Percentiles rank a stretch among this genome's conserved stretches.
These are phyloP conservation scores for Geotrichum cucujoidarum DNA, from an alignment of 1,139 yeast species.

Conservation along the genomic window DNA sequence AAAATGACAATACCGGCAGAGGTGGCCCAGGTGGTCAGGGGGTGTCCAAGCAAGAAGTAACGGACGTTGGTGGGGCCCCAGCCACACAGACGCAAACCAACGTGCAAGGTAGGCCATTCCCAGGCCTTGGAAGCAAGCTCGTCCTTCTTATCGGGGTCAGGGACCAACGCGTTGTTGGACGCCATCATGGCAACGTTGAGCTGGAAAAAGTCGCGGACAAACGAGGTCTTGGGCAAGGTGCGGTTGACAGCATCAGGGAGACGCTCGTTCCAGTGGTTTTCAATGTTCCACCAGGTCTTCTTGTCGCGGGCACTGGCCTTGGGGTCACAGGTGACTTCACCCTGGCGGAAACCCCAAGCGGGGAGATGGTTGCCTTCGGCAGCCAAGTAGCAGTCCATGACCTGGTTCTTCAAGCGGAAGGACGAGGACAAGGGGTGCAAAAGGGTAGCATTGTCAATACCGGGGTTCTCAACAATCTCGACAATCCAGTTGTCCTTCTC, in stretches of 20 bases:
- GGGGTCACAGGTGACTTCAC: conserved; percentile 85
- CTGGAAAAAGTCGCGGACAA: conserved; percentile 84
- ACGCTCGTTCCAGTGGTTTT: conserved; percentile 68
- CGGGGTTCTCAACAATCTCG: conserved; percentile 76
- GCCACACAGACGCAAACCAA: conserved; percentile 91
- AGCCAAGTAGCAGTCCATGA: conserved; percentile 77
- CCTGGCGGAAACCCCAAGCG: conserved; percentile 98
- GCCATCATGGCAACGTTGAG: conserved; percentile 98
- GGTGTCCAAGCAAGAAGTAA: conserved; percentile 88
- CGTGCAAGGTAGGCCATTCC: conserved; percentile 97
- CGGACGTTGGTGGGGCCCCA: conserved; percentile 81
- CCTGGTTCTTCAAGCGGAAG: conserved; percentile 66
- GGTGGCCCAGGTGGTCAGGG: conserved; percentile 93
- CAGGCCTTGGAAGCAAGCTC: conserved; percentile 87
- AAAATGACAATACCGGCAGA: conserved; percentile 63
- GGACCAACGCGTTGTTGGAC: conserved; percentile 91
- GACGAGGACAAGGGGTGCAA: conserved; percentile 87
- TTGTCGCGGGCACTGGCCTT: conserved; percentile 78
- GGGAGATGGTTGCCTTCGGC: conserved; percentile 80
- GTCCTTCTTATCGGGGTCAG: conserved; percentile 87
- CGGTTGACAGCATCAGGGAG: conserved; percentile 70
- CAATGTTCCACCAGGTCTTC: conserved; percentile 98
- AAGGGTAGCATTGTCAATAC: conserved; percentile 51
- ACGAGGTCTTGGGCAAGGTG: conserved; percentile 74
- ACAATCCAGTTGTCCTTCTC: conserved; percentile 89